Conservation (phyloP, 2,329 filamentous ascomycete genomes). For the Colletotrichum sp. region DNA sequence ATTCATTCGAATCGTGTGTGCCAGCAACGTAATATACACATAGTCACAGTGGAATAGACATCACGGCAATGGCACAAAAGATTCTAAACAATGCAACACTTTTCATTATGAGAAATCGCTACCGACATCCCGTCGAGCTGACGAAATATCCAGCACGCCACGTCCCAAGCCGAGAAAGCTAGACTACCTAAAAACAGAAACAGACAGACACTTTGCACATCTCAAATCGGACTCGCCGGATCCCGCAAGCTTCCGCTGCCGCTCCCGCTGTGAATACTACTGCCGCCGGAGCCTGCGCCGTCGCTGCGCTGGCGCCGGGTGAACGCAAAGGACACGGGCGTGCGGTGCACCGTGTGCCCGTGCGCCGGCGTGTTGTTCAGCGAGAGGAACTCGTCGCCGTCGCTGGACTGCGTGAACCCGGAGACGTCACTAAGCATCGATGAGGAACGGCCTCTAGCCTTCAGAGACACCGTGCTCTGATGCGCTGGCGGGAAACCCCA, state of each 20-base stretch:
- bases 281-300: constrained; percentile 20
- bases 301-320: constrained; percentile 10
- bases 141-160: neutral
- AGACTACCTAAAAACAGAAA: constrained; percentile 11
- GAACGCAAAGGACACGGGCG: constrained; percentile 24
- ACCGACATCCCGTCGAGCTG: neutral
- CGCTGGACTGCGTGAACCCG: constrained; percentile 69
- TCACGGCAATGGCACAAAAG: neutral
- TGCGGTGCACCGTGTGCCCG: constrained; percentile 21
- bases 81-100: constrained; percentile 19
- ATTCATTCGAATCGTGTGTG: too few species aligned
- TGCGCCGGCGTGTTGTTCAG: constrained; percentile 23
- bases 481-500: constrained; percentile 22
- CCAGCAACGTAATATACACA: neutral
- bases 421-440: constrained; percentile 72
- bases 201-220: neutral
- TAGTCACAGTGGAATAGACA: neutral
- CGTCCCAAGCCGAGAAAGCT: neutral
- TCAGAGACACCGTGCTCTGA: constrained; percentile 38
- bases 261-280: constrained; percentile 40
- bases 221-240: constrained; percentile 53
- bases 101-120: constrained; percentile 9
- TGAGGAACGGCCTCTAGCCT: constrained; percentile 63
- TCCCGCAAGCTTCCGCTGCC: constrained; percentile 56
- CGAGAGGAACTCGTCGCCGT: constrained; percentile 44